Base-by-base conservation (phyloP, 2,329 filamentous ascomycete genomes). In the Sarocladiaceae sp. region DNA sequence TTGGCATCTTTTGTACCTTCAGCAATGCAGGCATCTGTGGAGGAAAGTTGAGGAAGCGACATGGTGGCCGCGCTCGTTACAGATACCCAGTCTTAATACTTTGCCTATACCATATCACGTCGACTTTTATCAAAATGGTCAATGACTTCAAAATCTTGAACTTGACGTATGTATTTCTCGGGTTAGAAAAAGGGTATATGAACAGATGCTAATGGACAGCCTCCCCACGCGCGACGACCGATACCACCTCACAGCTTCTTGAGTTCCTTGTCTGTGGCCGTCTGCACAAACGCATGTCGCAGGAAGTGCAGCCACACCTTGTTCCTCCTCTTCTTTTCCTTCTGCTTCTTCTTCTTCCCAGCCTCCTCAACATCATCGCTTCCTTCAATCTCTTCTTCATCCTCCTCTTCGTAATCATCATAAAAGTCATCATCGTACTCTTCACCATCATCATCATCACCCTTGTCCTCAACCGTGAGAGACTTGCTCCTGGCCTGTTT, bases 271-370 rank as follows among this genome's bases (percentile, higher is more conserved):
- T 78, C 67, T 42, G 79, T 73, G 54, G 85, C 66, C 3, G 83
- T 89, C 31, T 81, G 78, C 18, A 95, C 85, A 65, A 93, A 95
- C 1, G 89, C 89, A 45, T 88, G 80, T 47, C 70, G 64, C 21
- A 94, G 67, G 59, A 95, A 95, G 41, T 83, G 79, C 48, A 82
- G 72, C 89, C 89, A 95, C 5, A 80, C 70, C 59, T 83, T 80
- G 58, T 84, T 83, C 53, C 65, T 68, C 50, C 72, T 71, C 50
- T 74, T 66, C 47, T 70, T 69, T 40, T 68, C 69, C 48, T 69
- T 65, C 47, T 68, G 65, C 34, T 68, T 65, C 40, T 65, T 61
- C 37, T 63, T 59, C 45, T 51, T 52, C 51, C 2, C 19, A 21
- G 26, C n/a, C 19, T 45, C 57, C 1, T 59, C 58, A 1, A 55